Evolutionary conservation across 108 stramenopile species (phyloP), one percentile per base, ranked within the genome.

Genomic region (Asterionellopsis glacialis): DNA sequence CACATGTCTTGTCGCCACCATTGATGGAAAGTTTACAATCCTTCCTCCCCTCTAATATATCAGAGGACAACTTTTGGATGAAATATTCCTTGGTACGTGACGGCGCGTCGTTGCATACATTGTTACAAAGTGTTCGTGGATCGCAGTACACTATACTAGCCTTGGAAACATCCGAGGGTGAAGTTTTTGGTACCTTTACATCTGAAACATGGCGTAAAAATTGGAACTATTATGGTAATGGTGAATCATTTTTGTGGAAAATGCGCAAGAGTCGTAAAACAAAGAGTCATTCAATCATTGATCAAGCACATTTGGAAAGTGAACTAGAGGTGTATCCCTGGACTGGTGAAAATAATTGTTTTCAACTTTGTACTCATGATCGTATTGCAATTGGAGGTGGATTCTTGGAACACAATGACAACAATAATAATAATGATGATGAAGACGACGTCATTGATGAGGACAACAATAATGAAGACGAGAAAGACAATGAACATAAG

Each of bases 1-100:
- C 90, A 14, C 90, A 91, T 66, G 90, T 91, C 3, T 69, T 91
- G 24, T 73, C 70, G 48, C 90, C 90, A 0, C 87, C 87, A 9
- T 56, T 91, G 23, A 88, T 91, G 90, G 87, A 91, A 48, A 83
- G 83, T 57, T 59, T 91, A 1, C 70, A 81, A 21, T 68, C 70
- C 19, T 88, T 88, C 63, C 57, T 91, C 27, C 90, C 90, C 2
- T 58, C 59, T 43, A 24, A 63, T 33, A 51, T 78, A 25, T 55
- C 68, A 16, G 69, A 77, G 11, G 57, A 84, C 50, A 88, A 90
- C 63, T 90, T 82, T 53, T 85, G 75, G 76, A 54, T 91, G 45
- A 87, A 83, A 55, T 90, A 82, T 47, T 74, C 72, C 25, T 54
- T 91, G 58, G 76, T 85, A 1, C 80, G 90, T 0, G 90, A 91